These are phyloP conservation scores for Backusella westeae DNA, from an alignment of 192 early-diverging fungal species.

Conservation along the genomic window DNA sequence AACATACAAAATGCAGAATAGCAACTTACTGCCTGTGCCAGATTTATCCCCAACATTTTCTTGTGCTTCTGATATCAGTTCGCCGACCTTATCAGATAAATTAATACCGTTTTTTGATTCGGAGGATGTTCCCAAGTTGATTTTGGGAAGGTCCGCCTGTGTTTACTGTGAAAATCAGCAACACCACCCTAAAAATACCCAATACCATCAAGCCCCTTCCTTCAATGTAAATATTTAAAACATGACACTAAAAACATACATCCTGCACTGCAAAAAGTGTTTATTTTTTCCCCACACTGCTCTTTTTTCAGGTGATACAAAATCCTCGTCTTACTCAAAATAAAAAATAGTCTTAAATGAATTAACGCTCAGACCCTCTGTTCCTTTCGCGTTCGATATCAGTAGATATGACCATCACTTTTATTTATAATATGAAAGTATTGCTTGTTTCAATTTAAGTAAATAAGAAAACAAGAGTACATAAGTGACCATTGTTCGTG, in stretches of 20 bases:
- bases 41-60: conserved; percentile 2
- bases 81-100: not conserved
- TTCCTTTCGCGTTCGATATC: not conserved
- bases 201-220: not conserved
- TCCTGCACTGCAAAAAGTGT: not conserved
- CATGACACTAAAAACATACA: not conserved
- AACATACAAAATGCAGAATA: not conserved
- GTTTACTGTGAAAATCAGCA: not conserved
- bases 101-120: not conserved
- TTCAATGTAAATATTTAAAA: conserved; percentile 1
- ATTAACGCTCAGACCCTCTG: conserved; percentile 7
- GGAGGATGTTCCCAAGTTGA: not conserved
- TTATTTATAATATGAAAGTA: not conserved
- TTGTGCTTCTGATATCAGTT: not conserved
- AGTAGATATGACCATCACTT: not conserved
- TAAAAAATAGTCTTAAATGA: not conserved
- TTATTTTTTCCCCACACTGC: not conserved
- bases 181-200: not conserved
- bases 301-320: not conserved
- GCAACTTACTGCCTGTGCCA: not conserved
- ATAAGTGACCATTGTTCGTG: too few species aligned
- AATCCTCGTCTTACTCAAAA: not conserved
- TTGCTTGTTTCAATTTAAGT: not conserved
- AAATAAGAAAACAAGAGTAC: too few species aligned
- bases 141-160: not conserved